A percentile compares a stretch with the other conserved stretches of the same genome.
Evolutionary conservation across 352 stramenopile species (phyloP).

Genomic region (Phytophthora melonis): DNA sequence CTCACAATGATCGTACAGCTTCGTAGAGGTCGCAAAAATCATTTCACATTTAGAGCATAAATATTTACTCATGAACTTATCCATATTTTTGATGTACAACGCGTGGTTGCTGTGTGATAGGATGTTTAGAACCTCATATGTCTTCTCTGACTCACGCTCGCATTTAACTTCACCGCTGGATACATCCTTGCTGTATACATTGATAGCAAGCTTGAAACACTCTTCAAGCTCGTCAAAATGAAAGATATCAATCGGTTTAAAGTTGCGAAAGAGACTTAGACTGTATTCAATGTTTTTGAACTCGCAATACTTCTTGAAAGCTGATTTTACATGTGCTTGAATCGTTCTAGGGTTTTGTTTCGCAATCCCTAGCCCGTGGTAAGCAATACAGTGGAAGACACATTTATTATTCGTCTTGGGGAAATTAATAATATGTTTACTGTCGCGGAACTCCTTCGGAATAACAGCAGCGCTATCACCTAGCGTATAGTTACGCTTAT

Average conservation of each 20-base stretch:
- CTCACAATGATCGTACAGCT: no score
- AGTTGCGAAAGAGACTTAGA: not conserved
- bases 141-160: no score
- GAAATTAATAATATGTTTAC: conserved; percentile 12
- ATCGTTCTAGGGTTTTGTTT: not conserved
- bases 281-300: conserved; percentile 11
- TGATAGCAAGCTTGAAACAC: no score
- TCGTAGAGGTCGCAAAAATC: no score
- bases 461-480: not conserved
- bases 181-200: no score
- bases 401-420: no score
- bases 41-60: no score
- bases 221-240: conserved; percentile 15
- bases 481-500: not conserved
- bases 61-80: no score
- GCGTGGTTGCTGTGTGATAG: no score
- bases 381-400: conserved; percentile 11
- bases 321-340: not conserved
- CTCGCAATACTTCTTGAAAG: conserved; percentile 5
- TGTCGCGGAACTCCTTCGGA: not conserved
- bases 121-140: no score
- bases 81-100: no score
- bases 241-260: conserved; percentile 14
- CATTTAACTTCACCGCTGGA: no score
- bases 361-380: not conserved